Evolutionary conservation across 345 rosid genomes (phyloP).

Genomic region (Boechera divaricarpa): DNA sequence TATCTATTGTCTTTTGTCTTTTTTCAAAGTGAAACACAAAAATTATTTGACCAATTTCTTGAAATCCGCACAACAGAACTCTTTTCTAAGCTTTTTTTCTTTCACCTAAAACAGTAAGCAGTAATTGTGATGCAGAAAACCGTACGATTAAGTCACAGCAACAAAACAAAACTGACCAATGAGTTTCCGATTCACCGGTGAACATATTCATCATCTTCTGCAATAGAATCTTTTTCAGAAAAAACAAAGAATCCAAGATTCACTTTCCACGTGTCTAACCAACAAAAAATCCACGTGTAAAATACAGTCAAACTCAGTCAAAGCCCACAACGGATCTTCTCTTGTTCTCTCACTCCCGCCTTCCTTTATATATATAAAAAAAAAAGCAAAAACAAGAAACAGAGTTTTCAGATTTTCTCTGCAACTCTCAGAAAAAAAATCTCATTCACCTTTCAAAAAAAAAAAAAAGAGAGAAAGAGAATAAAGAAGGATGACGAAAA

Average conservation of each 20-base stretch:
- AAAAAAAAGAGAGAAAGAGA: neutral
- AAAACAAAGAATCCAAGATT: conserved; percentile 23
- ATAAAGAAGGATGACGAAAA: conserved; percentile 55
- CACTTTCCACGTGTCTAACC: conserved; percentile 36
- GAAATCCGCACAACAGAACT: conserved; percentile 24
- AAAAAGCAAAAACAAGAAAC: conserved; percentile 24
- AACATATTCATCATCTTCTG: neutral
- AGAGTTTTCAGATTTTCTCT: conserved; percentile 38
- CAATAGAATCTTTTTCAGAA: conserved; percentile 18
- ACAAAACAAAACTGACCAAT: neutral
- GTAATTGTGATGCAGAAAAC: conserved; percentile 32
- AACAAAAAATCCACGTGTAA: conserved; percentile 15
- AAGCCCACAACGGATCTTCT: conserved; percentile 45
- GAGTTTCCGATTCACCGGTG: conserved; percentile 2
- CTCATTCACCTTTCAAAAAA: conserved; percentile 4
- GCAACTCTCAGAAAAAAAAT: conserved; percentile 33
- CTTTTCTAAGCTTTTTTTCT: conserved; percentile 1
- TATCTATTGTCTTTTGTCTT: neutral
- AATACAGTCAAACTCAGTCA: conserved; percentile 43
- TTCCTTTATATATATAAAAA: conserved; percentile 28
- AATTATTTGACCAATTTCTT: conserved; percentile 20
- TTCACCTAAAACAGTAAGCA: conserved; percentile 16
- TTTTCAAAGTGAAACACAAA: neutral
- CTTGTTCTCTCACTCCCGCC: neutral
- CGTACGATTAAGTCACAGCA: conserved; percentile 27